A percentile compares a stretch with the other conserved stretches of the same genome.
Conservation (phyloP, 257 asterid genomes). For the Solanum medicagineum region DNA sequence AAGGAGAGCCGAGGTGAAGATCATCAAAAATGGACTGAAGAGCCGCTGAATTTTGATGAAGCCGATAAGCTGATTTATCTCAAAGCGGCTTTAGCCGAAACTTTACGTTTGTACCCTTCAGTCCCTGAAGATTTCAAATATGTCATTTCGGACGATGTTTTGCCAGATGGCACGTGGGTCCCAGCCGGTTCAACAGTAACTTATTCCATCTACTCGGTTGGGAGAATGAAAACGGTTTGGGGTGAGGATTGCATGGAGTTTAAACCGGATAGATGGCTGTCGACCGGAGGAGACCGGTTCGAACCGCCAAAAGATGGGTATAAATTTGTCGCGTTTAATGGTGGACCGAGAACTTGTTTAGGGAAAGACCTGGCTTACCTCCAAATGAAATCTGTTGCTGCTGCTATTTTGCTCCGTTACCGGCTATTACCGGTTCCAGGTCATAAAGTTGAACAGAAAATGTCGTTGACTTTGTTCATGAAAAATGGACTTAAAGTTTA, state of each 20-base stretch:
- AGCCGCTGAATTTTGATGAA: conserved; percentile 66
- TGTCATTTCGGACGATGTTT: conserved; percentile 49
- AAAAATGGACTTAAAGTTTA: conserved; percentile 53
- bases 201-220: conserved; percentile 68
- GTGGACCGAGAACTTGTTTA: conserved; percentile 76
- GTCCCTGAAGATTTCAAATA: conserved; percentile 79
- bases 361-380: conserved; percentile 85
- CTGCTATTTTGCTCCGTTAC: conserved; percentile 72
- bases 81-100: conserved; percentile 64
- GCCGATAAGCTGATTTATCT: conserved; percentile 60
- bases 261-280: conserved; percentile 81
- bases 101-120: conserved; percentile 69
- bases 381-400: conserved; percentile 81
- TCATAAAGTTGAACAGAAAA: conserved; percentile 79
- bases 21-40: conserved; percentile 40
- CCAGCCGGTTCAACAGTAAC: conserved; percentile 84
- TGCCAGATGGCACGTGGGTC: conserved; percentile 56
- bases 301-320: conserved; percentile 58
- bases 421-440: conserved; percentile 50
- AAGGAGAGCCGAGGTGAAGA: conserved; percentile 41
- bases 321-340: conserved; percentile 63
- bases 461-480: conserved; percentile 74
- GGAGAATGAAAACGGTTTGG: conserved; percentile 66
- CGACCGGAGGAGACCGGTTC: conserved; percentile 41
- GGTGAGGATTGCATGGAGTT: conserved; percentile 84